Percentiles rank a stretch among this genome's conserved stretches.
Conservation (phyloP, 2,329 filamentous ascomycete species). For the Westerdykella aurantiaca region DNA sequence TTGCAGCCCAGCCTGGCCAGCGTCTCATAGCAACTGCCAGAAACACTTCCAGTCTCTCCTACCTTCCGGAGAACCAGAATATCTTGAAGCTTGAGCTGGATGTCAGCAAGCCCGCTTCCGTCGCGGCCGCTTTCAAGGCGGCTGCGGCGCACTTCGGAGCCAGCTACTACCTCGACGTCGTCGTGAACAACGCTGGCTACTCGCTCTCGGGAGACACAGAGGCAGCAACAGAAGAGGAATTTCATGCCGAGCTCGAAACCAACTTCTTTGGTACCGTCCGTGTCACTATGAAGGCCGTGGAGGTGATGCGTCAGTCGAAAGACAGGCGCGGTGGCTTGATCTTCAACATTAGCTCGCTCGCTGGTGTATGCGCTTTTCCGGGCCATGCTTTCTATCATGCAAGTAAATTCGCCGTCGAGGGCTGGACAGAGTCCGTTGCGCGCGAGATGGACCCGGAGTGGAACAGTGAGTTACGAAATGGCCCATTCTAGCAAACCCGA, state of each 20-base stretch:
- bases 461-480: too few species aligned
- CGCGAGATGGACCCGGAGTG: constrained; percentile 38
- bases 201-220: constrained; percentile 30
- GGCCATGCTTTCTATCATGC: constrained; percentile 21
- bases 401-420: constrained; percentile 29
- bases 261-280: constrained; percentile 43
- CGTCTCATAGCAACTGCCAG: constrained; percentile 49
- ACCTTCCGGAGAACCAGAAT: constrained; percentile 35
- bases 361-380: constrained; percentile 15
- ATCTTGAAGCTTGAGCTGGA: constrained; percentile 46
- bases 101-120: constrained; percentile 40
- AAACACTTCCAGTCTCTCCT: constrained; percentile 38
- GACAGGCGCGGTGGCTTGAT: constrained; percentile 15
- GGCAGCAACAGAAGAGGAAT: constrained; percentile 28
- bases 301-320: constrained; percentile 37
- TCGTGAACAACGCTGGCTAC: constrained; percentile 45
- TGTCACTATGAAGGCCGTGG: constrained; percentile 37
- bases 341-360: constrained; percentile 12
- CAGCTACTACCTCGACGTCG: constrained; percentile 37
- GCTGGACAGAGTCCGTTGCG: constrained; percentile 43
- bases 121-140: constrained; percentile 32
- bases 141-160: constrained; percentile 71
- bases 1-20: too few species aligned
- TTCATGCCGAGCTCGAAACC: constrained; percentile 38
- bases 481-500: too few species aligned